Evolutionary conservation across 129 eudicot species (phyloP), one percentile per base, ranked within the genome.

Genomic region (Lactuca sativa): DNA sequence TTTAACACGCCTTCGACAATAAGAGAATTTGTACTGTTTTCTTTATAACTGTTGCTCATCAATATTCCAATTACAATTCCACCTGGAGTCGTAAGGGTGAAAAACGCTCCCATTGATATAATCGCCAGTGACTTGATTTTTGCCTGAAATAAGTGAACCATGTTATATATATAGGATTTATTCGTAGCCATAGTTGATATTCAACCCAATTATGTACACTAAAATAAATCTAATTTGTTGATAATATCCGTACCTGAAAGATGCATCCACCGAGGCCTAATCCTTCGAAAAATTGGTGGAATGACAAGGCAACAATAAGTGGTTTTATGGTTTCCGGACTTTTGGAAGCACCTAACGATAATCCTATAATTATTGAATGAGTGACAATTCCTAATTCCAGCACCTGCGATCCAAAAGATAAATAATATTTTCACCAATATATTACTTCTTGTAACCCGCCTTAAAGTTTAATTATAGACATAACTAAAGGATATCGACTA

Each of bases 261-360:
- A 79, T 79, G 67, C 83, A 74, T 41, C 83, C 76, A 0, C 83
- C 83, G 1, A 79, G 78, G 3, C 83, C 83, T 66, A 79, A 60
- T 7, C 83, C 83, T 56, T 79, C 83, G 18, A 79, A 79, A 16
- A 79, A 21, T 49, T 74, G 83, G 36, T 79, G 83, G 56, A 79
- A 79, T 0, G 75, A 67, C 40, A 79, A 62, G 15, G 83, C 83
- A 2, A 70, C 79, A 9, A 73, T 74, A 9, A 79, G 78, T 2
- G 83, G 83, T 49, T 73, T 79, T 18, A 79, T 79, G 10, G 79
- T 73, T 34, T 67, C 66, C 9, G 78, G 78, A 18, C 59, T 73
- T n/a, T 58, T 11, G 4, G 79, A 79, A 15, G 78, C 78, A 0
- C 83, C 80, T 13, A 79, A 51, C 7, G 83, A 67, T 6, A 79